phyloP scores from a whole-genome alignment of 1,284 basidiomycete genomes.

The Rhodotorula sp. region DNA sequence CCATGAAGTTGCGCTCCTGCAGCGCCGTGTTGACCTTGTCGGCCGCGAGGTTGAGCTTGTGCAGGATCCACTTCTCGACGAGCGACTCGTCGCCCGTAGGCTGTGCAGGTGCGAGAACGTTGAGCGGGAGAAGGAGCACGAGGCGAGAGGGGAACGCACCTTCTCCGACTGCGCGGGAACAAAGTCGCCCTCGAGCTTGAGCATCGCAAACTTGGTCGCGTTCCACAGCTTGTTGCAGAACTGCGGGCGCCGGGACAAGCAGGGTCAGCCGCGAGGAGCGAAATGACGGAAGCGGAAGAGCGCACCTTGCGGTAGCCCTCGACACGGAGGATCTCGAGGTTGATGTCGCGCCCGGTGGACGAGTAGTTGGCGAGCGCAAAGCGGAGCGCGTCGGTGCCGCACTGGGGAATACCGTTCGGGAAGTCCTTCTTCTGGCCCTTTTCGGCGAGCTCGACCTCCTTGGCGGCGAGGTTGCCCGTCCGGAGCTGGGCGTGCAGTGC shows the following conservation, averaged over 20 bases:
- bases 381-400: constrained; percentile 93
- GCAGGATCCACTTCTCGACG: constrained; percentile 93
- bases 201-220: constrained; percentile 96
- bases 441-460: constrained; percentile 88
- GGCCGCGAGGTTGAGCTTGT: constrained; percentile 85
- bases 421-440: constrained; percentile 98
- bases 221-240: constrained; percentile 99
- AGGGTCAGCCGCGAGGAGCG: too few relatives aligned
- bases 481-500: constrained; percentile 83
- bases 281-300: neutral
- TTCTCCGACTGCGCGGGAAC: constrained; percentile 69
- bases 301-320: constrained; percentile 89
- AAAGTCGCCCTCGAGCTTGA: constrained; percentile 83
- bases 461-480: constrained; percentile 91
- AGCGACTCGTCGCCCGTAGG: constrained; percentile 85
- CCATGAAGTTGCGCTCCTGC: constrained; percentile 86
- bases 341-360: constrained; percentile 83
- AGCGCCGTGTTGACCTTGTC: constrained; percentile 75
- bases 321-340: constrained; percentile 93
- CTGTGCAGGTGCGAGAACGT: constrained; percentile 52
- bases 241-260: constrained; percentile 22
- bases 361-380: constrained; percentile 96
- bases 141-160: constrained; percentile 55
- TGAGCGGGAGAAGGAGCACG: neutral
- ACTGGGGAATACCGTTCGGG: constrained; percentile 98